Percentiles rank a stretch among this genome's conserved stretches.
Conservation (phyloP, 306 rosid species). For the Fagus sylvatica region DNA sequence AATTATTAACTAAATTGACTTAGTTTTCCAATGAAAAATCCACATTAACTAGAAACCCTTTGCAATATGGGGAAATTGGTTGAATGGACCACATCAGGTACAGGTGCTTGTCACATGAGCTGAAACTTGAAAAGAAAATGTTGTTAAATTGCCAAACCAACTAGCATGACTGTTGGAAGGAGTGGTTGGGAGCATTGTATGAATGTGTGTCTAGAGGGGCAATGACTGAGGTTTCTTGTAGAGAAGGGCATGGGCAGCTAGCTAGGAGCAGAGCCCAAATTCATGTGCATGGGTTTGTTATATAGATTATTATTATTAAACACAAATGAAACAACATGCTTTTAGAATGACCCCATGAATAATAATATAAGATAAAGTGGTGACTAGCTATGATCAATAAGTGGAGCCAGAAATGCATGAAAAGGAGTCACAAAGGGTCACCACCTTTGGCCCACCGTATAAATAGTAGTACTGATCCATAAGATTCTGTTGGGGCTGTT, state of each 20-base stretch:
- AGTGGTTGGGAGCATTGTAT: slow-evolving; percentile 24
- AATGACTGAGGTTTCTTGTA: slow-evolving; percentile 29
- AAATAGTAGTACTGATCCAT: slow-evolving; percentile 43
- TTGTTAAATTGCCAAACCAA: slow-evolving; percentile 36
- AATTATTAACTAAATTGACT: too few relatives aligned
- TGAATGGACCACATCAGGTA: slow-evolving; percentile 17
- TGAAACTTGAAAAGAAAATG: slow-evolving; percentile 24
- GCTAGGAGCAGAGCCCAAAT: slow-evolving; percentile 22
- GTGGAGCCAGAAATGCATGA: slow-evolving; percentile 35
- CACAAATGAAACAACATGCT: slow-evolving; percentile 43
- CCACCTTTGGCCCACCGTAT: slow-evolving; percentile 48
- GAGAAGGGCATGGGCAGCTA: slow-evolving; percentile 3
- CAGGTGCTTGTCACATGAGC: slow-evolving; percentile 31
- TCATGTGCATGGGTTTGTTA: slow-evolving; percentile 51
- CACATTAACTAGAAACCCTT: not conserved
- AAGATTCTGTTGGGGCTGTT: slow-evolving; percentile 79
- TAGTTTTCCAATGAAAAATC: too few relatives aligned
- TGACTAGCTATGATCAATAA: slow-evolving; percentile 13
- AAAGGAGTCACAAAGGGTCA: slow-evolving; percentile 29
- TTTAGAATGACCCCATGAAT: slow-evolving; percentile 41
- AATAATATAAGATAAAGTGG: slow-evolving; percentile 18
- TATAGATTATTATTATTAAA: not conserved
- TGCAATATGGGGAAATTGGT: slow-evolving; percentile 2
- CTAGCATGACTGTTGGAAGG: slow-evolving; percentile 33
- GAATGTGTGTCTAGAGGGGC: slow-evolving; percentile 1